A percentile compares a stretch with the other conserved stretches of the same genome.
phyloP scores from a whole-genome alignment of 2,329 filamentous ascomycete species.

The Ploettnerulaceae sp. region DNA sequence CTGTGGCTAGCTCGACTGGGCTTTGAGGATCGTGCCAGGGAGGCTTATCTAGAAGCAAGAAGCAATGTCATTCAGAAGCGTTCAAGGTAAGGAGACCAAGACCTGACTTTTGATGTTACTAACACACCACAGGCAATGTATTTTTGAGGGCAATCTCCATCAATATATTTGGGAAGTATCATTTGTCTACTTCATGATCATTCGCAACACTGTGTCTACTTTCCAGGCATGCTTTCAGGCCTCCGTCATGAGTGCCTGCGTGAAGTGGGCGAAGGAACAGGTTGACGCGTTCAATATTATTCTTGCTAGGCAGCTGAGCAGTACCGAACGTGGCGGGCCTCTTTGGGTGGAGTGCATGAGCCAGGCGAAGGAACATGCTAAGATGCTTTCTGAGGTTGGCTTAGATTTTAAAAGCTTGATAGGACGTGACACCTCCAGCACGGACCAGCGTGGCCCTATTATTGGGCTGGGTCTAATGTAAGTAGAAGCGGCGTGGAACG shows the following conservation, averaged over 20 bases:
- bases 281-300: constrained; percentile 86
- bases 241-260: constrained; percentile 85
- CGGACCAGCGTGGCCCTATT: constrained; percentile 24
- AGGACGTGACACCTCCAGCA: constrained; percentile 46
- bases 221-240: constrained; percentile 85
- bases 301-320: constrained; percentile 78
- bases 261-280: constrained; percentile 97
- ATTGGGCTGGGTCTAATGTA: constrained; percentile 38
- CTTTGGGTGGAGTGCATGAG: constrained; percentile 82
- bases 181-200: constrained; percentile 91
- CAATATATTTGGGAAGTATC: constrained; percentile 93
- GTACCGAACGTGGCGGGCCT: constrained; percentile 68
- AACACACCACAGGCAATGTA: constrained; percentile 65
- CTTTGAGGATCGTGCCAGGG: constrained; percentile 83
- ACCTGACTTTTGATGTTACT: neutral
- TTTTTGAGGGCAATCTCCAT: constrained; percentile 90
- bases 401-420: constrained; percentile 85
- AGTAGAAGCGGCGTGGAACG: neutral
- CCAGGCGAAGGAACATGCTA: constrained; percentile 73
- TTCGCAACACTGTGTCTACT: constrained; percentile 86
- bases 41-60: constrained; percentile 78
- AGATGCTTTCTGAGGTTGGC: constrained; percentile 76
- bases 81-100: constrained; percentile 74
- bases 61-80: constrained; percentile 74
- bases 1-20: constrained; percentile 81